Evolutionary conservation across 1,139 yeast species (phyloP).

Genomic region (Suhomyces terraborum): DNA sequence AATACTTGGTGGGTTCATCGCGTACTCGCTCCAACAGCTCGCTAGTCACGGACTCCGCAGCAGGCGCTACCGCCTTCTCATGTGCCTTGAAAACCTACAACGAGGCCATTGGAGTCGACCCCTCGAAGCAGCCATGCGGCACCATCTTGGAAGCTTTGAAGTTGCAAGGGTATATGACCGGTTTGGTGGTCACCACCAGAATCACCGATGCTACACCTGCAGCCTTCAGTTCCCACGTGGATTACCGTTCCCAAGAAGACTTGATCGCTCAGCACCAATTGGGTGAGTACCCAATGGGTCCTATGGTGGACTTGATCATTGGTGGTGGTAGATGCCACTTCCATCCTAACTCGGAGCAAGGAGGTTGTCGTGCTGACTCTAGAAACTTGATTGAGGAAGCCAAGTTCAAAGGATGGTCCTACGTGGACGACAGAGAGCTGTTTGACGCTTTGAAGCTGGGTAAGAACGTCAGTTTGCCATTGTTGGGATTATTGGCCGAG

Average conservation of each 20-base stretch:
- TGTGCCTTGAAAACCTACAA: conserved; percentile 31
- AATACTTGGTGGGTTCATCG: conserved; percentile 27
- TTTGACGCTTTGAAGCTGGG: conserved; percentile 26
- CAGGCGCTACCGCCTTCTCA: conserved; percentile 33
- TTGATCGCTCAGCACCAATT: conserved; percentile 32
- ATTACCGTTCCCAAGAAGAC: conserved; percentile 30
- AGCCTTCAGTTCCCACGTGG: conserved; percentile 29
- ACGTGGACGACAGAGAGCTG: conserved; percentile 25
- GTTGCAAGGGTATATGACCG: conserved; percentile 29
- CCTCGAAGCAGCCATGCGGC: conserved; percentile 27
- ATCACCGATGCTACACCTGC: conserved; percentile 32
- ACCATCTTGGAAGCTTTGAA: conserved; percentile 32
- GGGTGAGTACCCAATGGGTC: conserved; percentile 29
- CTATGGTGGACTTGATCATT: conserved; percentile 29
- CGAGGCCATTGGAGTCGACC: conserved; percentile 31
- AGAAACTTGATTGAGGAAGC: conserved; percentile 30
- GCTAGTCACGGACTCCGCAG: conserved; percentile 32
- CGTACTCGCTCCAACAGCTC: conserved; percentile 27
- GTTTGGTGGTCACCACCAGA: conserved; percentile 32
- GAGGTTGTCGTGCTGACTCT: conserved; percentile 27
- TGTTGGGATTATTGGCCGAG: conserved; percentile 30
- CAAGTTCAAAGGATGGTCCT: conserved; percentile 22
- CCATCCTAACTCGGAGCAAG: conserved; percentile 21
- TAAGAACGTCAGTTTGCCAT: conserved; percentile 27
- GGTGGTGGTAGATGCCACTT: conserved; percentile 35